Percentiles rank a stretch among this genome's conserved stretches.
Evolutionary conservation across 139 green algal genomes (phyloP).

Genomic region (Pleodorina starrii): DNA sequence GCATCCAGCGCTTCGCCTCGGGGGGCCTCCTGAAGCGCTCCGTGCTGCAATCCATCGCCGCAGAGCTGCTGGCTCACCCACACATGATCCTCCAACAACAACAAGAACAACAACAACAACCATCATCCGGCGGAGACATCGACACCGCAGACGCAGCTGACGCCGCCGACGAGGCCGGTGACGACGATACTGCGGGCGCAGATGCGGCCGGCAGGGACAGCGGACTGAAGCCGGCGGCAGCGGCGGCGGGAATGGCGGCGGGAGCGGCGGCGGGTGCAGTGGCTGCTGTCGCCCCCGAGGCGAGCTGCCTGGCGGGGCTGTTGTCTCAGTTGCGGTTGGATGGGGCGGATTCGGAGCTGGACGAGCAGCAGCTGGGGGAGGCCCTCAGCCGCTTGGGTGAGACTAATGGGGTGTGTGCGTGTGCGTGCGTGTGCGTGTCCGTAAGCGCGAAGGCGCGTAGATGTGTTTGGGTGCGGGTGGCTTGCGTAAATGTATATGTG

Average conservation of each 20-base stretch:
- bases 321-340: constrained; percentile 44
- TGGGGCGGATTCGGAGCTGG: not conserved
- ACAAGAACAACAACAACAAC: not conserved
- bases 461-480: no score
- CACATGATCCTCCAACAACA: not conserved
- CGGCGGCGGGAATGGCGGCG: not conserved
- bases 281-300: not conserved
- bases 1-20: constrained; percentile 85
- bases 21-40: constrained; percentile 76
- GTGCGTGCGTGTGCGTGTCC: no score
- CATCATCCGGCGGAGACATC: no score
- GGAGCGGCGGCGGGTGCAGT: not conserved
- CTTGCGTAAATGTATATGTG: no score
- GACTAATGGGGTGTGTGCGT: not conserved
- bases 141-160: not conserved
- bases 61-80: constrained; percentile 76
- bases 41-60: constrained; percentile 89
- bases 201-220: not conserved
- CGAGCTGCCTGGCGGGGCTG: constrained; percentile 3
- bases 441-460: no score
- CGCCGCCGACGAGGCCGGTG: not conserved
- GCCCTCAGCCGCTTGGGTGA: constrained; percentile 28
- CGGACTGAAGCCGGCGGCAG: not conserved
- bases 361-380: constrained; percentile 11
- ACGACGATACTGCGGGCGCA: not conserved